These are phyloP conservation scores for Athelia sp. DNA, from an alignment of 1,284 basidiomycete species.

Conservation along the genomic window DNA sequence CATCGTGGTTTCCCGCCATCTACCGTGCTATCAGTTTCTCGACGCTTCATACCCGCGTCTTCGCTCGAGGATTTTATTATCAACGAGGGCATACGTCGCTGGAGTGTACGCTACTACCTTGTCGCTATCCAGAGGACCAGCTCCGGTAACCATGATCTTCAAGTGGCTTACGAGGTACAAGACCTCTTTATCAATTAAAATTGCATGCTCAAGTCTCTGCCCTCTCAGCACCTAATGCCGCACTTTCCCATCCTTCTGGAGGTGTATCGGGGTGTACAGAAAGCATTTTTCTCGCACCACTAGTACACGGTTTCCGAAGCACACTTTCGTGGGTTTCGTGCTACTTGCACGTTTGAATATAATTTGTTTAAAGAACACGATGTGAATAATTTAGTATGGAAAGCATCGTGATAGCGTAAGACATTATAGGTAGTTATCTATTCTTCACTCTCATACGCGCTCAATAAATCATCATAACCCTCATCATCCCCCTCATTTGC, in stretches of 20 bases:
- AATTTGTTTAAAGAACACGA: neutral
- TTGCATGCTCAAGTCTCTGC: slow-evolving; percentile 2
- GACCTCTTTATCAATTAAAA: neutral
- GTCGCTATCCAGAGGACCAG: slow-evolving; percentile 37
- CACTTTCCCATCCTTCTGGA: slow-evolving; percentile 54
- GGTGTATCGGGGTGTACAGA: slow-evolving; percentile 55
- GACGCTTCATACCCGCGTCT: slow-evolving; percentile 55
- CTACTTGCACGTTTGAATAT: slow-evolving; percentile 7
- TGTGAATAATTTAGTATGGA: no score
- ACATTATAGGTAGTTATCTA: slow-evolving; percentile 9
- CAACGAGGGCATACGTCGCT: slow-evolving; percentile 66
- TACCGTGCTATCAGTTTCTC: slow-evolving; percentile 35
- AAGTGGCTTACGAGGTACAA: slow-evolving; percentile 52
- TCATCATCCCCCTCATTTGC: slow-evolving; percentile 75
- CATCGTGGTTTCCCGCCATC: slow-evolving; percentile 48
- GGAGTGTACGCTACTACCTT: slow-evolving; percentile 68
- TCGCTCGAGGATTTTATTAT: slow-evolving; percentile 59
- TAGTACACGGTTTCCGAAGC: slow-evolving; percentile 6
- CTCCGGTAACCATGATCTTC: slow-evolving; percentile 26
- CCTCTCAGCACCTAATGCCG: slow-evolving; percentile 54
- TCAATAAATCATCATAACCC: slow-evolving; percentile 70
- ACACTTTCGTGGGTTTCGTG: neutral
- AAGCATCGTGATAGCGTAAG: no score
- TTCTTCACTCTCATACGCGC: slow-evolving; percentile 74
- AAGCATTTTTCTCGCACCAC: slow-evolving; percentile 21